These are phyloP conservation scores for Trichoderma endophyticum DNA, from an alignment of 2,329 filamentous ascomycete genomes.

Conservation along the genomic window DNA sequence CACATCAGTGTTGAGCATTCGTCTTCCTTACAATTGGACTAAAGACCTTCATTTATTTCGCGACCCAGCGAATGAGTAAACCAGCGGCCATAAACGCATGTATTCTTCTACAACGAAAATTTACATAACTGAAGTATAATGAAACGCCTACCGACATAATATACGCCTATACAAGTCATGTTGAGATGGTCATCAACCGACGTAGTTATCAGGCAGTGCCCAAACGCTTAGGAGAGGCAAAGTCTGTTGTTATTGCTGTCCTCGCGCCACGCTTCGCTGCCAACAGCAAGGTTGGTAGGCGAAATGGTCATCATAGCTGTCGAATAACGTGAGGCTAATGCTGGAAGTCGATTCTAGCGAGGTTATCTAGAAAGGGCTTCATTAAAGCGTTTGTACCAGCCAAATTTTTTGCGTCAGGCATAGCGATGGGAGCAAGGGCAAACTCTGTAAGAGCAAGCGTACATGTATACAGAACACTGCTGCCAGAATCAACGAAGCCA, in stretches of 20 bases:
- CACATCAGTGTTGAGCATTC: too few species aligned
- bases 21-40: too few species aligned
- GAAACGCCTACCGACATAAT: too few species aligned
- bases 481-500: neutral
- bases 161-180: neutral
- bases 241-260: too few species aligned
- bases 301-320: neutral
- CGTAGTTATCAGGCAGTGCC: neutral
- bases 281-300: neutral
- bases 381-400: neutral
- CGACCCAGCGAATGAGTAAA: too few species aligned
- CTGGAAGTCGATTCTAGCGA: neutral
- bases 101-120: too few species aligned
- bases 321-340: neutral
- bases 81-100: too few species aligned
- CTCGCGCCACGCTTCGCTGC: too few species aligned
- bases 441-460: neutral
- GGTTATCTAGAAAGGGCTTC: neutral
- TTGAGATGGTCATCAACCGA: neutral
- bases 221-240: too few species aligned
- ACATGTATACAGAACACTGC: neutral
- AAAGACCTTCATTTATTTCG: too few species aligned
- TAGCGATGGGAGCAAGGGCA: neutral
- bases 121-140: too few species aligned
- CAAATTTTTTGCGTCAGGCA: neutral